phyloP scores from a whole-genome alignment of 176 grass and related monocot genomes.

The Aechmea fasciata region DNA sequence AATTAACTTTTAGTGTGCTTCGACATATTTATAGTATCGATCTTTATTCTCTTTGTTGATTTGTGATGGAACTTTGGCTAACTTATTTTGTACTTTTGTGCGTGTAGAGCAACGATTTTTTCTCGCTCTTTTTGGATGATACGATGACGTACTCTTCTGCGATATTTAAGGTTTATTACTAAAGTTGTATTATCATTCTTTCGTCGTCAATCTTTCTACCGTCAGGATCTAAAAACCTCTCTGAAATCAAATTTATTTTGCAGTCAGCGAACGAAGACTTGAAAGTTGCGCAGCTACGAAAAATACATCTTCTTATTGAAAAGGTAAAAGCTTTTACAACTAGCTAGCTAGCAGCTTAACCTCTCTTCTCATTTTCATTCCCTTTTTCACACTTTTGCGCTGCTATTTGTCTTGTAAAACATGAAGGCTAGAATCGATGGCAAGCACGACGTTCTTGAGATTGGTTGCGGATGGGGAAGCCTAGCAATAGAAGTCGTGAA shows the following conservation, averaged over 20 bases:
- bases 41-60: background rate
- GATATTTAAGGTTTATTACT: slow-evolving; percentile 44
- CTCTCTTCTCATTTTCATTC: background rate
- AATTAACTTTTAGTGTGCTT: background rate
- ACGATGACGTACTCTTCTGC: slow-evolving; percentile 85
- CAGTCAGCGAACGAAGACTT: slow-evolving; percentile 70
- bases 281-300: slow-evolving; percentile 55
- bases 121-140: slow-evolving; percentile 75
- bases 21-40: background rate
- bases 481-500: slow-evolving; percentile 71
- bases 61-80: too few relatives aligned
- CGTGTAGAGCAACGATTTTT: slow-evolving; percentile 64
- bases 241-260: background rate
- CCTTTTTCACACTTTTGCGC: background rate
- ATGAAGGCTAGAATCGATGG: slow-evolving; percentile 58
- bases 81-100: background rate
- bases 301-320: slow-evolving; percentile 65
- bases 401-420: slow-evolving; percentile 11
- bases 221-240: background rate
- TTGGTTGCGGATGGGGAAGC: slow-evolving; percentile 78
- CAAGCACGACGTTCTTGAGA: slow-evolving; percentile 80
- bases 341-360: too few relatives aligned
- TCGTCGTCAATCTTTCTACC: background rate
- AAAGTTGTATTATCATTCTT: background rate
- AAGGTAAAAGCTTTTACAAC: slow-evolving; percentile 35